Conservation (phyloP, 495 filamentous ascomycete species). For the Cladorrhinum samala region DNA sequence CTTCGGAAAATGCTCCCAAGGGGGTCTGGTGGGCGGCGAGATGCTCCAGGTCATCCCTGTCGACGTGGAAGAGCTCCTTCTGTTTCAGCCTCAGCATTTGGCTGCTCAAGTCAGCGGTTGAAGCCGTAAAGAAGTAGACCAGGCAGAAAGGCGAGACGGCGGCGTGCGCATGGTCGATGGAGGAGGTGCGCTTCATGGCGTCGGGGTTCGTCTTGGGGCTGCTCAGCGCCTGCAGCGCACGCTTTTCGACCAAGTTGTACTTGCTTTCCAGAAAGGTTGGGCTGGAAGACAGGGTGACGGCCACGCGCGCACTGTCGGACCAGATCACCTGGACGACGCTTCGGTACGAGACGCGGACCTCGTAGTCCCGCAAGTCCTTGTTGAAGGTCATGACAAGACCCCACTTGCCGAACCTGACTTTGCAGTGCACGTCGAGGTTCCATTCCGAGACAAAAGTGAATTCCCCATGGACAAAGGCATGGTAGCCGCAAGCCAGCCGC, state of each 20-base stretch:
- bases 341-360: slow-evolving; percentile 35
- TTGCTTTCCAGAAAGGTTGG: slow-evolving; percentile 15
- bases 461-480: slow-evolving; percentile 31
- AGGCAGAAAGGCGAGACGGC: slow-evolving; percentile 10
- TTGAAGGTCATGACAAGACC: slow-evolving; percentile 29
- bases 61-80: slow-evolving; percentile 21
- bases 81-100: slow-evolving; percentile 17
- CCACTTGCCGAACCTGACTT: slow-evolving; percentile 40
- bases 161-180: slow-evolving; percentile 12
- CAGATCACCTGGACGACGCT: slow-evolving; percentile 32
- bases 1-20: slow-evolving; percentile 8
- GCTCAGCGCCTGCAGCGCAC: neutral
- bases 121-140: slow-evolving; percentile 14
- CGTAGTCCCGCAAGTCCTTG: neutral
- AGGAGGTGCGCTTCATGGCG: slow-evolving; percentile 20
- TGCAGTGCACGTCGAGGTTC: slow-evolving; percentile 24
- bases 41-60: slow-evolving; percentile 16
- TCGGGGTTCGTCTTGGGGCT: slow-evolving; percentile 15
- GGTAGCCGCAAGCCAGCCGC: slow-evolving; percentile 45
- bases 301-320: slow-evolving; percentile 20
- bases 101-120: slow-evolving; percentile 5
- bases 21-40: neutral
- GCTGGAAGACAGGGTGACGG: slow-evolving; percentile 27
- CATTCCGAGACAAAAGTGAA: slow-evolving; percentile 45
- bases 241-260: too few relatives aligned